These are phyloP conservation scores for Ogataea saltuana DNA, from an alignment of 805 yeast genomes.

Conservation along the genomic window DNA sequence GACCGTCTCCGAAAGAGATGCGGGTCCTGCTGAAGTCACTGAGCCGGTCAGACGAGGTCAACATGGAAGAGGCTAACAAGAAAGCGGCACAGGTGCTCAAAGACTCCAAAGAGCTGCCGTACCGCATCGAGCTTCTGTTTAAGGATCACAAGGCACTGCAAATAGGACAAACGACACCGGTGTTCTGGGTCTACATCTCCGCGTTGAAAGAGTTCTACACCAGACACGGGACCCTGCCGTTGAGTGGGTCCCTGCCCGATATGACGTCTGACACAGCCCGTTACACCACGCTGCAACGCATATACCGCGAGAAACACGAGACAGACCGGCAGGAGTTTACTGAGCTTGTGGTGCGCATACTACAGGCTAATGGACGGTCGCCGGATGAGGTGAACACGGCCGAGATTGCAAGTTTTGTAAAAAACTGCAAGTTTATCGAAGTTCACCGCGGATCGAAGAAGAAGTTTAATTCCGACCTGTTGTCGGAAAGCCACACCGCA, in stretches of 20 bases:
- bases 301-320: slow-evolving; percentile 42
- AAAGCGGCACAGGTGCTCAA: slow-evolving; percentile 49
- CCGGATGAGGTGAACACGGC: slow-evolving; percentile 36
- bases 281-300: slow-evolving; percentile 2
- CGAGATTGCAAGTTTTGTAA: slow-evolving; percentile 53
- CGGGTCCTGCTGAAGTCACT: slow-evolving; percentile 19
- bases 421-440: slow-evolving; percentile 55
- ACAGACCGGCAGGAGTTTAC: slow-evolving; percentile 47
- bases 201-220: slow-evolving; percentile 57
- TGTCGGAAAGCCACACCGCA: slow-evolving; percentile 10
- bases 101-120: slow-evolving; percentile 37
- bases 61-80: slow-evolving; percentile 35
- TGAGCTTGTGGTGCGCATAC: slow-evolving; percentile 32
- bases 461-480: slow-evolving; percentile 23
- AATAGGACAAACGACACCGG: slow-evolving; percentile 28
- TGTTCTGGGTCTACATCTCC: slow-evolving; percentile 63
- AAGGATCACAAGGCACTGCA: slow-evolving; percentile 24
- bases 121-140: slow-evolving; percentile 30
- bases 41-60: slow-evolving; percentile 34
- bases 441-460: slow-evolving; percentile 49
- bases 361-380: slow-evolving; percentile 31
- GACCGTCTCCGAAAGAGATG: slow-evolving; percentile 26
- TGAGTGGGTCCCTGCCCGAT: slow-evolving; percentile 78
- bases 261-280: slow-evolving; percentile 74
- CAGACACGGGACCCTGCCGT: slow-evolving; percentile 51